Evolutionary conservation across 352 stramenopile species (phyloP).

Genomic region (Pythium scleroteichum): DNA sequence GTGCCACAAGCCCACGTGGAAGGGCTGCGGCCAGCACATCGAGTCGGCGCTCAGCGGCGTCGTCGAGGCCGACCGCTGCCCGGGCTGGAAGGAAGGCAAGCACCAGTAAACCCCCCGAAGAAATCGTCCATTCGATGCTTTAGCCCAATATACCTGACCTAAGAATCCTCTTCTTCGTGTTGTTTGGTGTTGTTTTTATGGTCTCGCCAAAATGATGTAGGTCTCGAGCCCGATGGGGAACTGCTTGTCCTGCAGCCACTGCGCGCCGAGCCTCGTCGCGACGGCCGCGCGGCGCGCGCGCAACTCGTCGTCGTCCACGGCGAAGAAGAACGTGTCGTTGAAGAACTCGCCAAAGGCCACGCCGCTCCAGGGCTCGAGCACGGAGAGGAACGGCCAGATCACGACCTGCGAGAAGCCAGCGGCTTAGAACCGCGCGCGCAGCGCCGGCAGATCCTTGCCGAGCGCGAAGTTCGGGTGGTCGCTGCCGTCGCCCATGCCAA

Average conservation of each 20-base stretch:
- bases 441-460: constrained; percentile 40
- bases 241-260: constrained; percentile 48
- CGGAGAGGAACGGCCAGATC: constrained; percentile 54
- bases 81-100: constrained; percentile 58
- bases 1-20: constrained; percentile 66
- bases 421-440: constrained; percentile 33
- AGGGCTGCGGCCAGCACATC: constrained; percentile 60
- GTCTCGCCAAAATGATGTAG: constrained; percentile 47
- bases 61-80: constrained; percentile 48
- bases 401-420: constrained; percentile 39
- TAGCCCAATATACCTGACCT: too few relatives aligned
- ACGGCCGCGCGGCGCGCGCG: constrained; percentile 26
- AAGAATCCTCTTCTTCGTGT: too few relatives aligned
- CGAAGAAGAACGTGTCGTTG: constrained; percentile 19
- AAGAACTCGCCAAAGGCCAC: constrained; percentile 46
- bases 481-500: constrained; percentile 31
- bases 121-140: too few relatives aligned
- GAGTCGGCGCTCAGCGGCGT: constrained; percentile 51
- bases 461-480: constrained; percentile 49
- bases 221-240: constrained; percentile 55
- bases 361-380: constrained; percentile 51
- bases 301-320: constrained; percentile 34
- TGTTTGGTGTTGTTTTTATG: constrained; percentile 5
- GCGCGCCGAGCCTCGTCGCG: constrained; percentile 39
- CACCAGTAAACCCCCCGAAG: constrained; percentile 29